These are phyloP conservation scores for Lactarius quietus DNA, from an alignment of 768 basidiomycete genomes.

Conservation along the genomic window DNA sequence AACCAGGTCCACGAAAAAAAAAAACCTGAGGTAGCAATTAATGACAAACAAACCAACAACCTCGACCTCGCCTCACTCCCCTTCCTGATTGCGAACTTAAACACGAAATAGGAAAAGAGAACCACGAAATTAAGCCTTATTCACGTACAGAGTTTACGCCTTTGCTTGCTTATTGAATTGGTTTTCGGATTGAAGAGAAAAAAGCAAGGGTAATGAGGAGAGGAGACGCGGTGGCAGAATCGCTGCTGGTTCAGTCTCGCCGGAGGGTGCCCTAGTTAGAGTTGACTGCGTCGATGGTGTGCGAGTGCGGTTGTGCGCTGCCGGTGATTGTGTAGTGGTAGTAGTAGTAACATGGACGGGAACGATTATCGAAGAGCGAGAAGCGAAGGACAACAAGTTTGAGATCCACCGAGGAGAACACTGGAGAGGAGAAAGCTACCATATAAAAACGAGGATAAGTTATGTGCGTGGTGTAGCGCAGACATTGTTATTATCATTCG, in stretches of 20 bases:
- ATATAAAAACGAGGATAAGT: constrained; percentile 23
- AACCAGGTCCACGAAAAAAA: neutral
- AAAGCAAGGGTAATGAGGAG: neutral
- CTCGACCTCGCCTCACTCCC: neutral
- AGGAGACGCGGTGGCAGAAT: neutral
- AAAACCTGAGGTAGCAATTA: too few species aligned
- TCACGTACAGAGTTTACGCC: constrained; percentile 6
- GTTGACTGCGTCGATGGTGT: neutral
- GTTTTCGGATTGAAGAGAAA: neutral
- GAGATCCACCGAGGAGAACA: neutral
- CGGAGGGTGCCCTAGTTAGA: neutral
- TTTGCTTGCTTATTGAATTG: neutral
- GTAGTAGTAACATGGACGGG: neutral
- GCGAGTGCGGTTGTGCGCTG: neutral
- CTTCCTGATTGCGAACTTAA: neutral
- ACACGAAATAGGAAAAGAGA: neutral
- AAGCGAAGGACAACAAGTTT: neutral
- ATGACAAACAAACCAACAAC: constrained; percentile 1
- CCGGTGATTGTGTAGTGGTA: neutral
- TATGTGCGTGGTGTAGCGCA: constrained; percentile 19
- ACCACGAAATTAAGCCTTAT: neutral
- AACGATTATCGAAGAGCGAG: neutral
- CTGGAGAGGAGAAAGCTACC: neutral
- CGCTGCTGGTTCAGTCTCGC: neutral
- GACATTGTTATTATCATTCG: constrained; percentile 8